Conservation (phyloP, 345 rosid species). For the Anastatica hierochuntica region DNA sequence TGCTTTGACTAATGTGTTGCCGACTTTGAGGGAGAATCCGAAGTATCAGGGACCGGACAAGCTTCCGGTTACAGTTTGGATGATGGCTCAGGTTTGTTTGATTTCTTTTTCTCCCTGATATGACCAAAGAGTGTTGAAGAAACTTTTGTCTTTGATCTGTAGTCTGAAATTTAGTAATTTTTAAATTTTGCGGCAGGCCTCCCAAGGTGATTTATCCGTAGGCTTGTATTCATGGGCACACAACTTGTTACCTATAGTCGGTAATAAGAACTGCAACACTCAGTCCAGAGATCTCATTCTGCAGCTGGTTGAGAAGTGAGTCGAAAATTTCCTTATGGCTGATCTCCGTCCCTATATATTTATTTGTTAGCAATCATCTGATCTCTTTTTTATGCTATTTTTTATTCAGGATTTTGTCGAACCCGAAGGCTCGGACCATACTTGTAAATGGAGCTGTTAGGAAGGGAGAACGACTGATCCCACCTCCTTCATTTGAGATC, state of each 20-base stretch:
- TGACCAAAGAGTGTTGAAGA: not conserved
- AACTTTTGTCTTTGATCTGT: not conserved
- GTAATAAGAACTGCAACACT: constrained; percentile 46
- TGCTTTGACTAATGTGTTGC: constrained; percentile 40
- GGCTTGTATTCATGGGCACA: constrained; percentile 58
- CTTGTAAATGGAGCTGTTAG: constrained; percentile 61
- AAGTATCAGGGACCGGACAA: constrained; percentile 74
- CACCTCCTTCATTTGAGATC: constrained; percentile 56
- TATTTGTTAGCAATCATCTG: not conserved
- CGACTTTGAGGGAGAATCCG: constrained; percentile 42
- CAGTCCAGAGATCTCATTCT: constrained; percentile 63
- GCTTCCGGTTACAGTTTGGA: constrained; percentile 55
- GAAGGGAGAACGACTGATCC: constrained; percentile 67
- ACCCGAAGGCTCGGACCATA: constrained; percentile 49
- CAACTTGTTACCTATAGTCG: constrained; percentile 40
- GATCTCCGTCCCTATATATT: too few relatives aligned
- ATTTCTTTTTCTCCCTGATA: not conserved
- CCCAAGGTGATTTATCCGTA: constrained; percentile 58
- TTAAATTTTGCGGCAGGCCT: constrained; percentile 32
- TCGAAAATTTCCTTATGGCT: too few relatives aligned
- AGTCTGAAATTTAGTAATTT: not conserved
- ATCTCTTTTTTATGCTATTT: not conserved
- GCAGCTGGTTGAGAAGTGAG: constrained; percentile 44
- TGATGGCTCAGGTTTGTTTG: constrained; percentile 58
- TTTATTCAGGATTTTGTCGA: constrained; percentile 45